Conservation (phyloP, 2,329 filamentous ascomycete genomes). For the Akanthomyces lecanii region DNA sequence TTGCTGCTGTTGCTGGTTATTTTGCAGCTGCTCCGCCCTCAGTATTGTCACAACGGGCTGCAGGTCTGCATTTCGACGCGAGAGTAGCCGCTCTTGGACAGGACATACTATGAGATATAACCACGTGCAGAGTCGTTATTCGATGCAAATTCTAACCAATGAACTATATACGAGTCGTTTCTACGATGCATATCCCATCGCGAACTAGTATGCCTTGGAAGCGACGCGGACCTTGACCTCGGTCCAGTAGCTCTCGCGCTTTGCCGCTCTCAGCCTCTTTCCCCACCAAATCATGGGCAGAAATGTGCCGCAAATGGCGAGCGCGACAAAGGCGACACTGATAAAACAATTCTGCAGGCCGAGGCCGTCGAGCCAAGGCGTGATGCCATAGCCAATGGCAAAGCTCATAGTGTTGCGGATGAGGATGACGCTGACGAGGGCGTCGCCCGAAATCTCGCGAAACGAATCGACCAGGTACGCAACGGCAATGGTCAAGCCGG, state of each 20-base stretch:
- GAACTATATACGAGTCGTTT: neutral
- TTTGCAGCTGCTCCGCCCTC: no score
- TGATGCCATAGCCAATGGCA: slow-evolving; percentile 37
- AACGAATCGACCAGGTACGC: slow-evolving; percentile 40
- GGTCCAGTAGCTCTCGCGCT: slow-evolving; percentile 21
- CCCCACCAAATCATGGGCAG: slow-evolving; percentile 47
- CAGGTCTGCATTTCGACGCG: no score
- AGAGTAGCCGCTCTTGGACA: no score
- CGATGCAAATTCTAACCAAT: neutral
- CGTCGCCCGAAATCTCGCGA: slow-evolving; percentile 37
- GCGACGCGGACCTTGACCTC: slow-evolving; percentile 18
- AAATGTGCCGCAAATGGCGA: slow-evolving; percentile 37
- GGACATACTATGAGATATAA: neutral
- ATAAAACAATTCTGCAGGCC: slow-evolving; percentile 42
- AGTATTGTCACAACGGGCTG: no score
- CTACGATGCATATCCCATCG: neutral
- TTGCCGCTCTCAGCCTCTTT: slow-evolving; percentile 25
- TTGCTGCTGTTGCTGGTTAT: no score
- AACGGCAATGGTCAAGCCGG: slow-evolving; percentile 35
- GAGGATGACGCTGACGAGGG: slow-evolving; percentile 37
- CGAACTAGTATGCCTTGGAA: slow-evolving; percentile 1
- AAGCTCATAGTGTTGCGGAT: slow-evolving; percentile 37
- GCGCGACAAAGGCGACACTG: slow-evolving; percentile 36
- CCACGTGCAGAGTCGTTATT: neutral
- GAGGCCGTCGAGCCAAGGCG: slow-evolving; percentile 39